Conservation (phyloP, 2,329 filamentous ascomycete genomes). For the Niveomyces coronatus region DNA sequence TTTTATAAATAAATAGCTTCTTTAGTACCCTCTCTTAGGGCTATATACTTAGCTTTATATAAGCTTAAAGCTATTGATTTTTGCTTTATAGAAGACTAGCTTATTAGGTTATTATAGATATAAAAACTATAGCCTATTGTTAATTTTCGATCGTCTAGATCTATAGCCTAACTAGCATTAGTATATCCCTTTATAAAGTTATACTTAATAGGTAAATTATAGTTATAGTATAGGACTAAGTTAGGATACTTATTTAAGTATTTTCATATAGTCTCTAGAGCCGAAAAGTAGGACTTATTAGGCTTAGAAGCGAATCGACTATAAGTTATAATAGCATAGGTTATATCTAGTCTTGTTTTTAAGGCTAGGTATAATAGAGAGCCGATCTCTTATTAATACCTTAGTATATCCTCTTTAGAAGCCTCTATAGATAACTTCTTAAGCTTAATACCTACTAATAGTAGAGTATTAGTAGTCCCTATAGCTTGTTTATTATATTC, state of each 20-base stretch:
- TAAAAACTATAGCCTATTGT: not conserved
- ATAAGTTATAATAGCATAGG: not conserved
- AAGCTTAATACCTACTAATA: conserved; percentile 1
- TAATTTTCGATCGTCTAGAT: not conserved
- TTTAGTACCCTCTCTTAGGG: not conserved
- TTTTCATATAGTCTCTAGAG: conserved; percentile 4
- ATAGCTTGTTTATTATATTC: conserved; percentile 6
- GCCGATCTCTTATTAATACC: conserved; percentile 3
- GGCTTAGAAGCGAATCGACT: conserved; percentile 1
- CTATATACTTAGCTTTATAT: conserved; percentile 2
- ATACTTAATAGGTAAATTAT: conserved; percentile 2
- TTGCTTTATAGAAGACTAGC: not conserved
- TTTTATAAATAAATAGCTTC: not conserved
- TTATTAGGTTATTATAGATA: conserved; percentile 2
- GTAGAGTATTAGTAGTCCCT: conserved; percentile 1
- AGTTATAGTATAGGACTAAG: conserved; percentile 2
- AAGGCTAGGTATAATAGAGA: conserved; percentile 2
- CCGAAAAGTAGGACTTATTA: not conserved
- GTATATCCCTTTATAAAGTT: not conserved
- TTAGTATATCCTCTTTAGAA: conserved; percentile 3
- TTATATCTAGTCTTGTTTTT: conserved; percentile 4
- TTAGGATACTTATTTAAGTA: conserved; percentile 5
- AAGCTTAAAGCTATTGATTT: conserved; percentile 3
- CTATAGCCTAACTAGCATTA: not conserved
- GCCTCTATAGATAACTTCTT: not conserved